Base-by-base conservation (phyloP, 208 protist genomes). In the Naegleria lovaniensis region DNA sequence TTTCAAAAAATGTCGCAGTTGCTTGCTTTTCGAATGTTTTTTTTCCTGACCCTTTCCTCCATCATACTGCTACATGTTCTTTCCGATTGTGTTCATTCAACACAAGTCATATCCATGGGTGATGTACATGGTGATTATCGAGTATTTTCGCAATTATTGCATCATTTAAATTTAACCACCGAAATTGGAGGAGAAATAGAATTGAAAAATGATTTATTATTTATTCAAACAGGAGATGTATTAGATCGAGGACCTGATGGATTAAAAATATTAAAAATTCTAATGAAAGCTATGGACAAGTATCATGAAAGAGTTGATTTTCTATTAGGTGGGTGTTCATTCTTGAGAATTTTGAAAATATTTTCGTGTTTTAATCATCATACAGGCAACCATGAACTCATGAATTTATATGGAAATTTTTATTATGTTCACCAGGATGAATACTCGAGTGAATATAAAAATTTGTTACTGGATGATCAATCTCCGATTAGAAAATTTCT, bases 141-240 rank as follows among this genome's bases (percentile, higher is more conserved):
- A 67, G 22, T 67, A 29, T 67, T 67, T 67, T 67, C 22, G 22
- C 19, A 67, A 67, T 67, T 67, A 67, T 67, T 67, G 22, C 11
- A 67, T 67, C 22, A 67, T 67, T 67, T 67, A 67, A 67, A 67
- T 67, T 29, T 67, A 29, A 67, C 55, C 19, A 22, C 19, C 1
- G 55, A 67, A 29, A 84, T 19, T 40, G 33, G 25, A 19, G 29
- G 29, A 41, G 76, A 84, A 38, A 36, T 84, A 9, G 76, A 84
- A 40, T 36, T 36, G 3, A 33, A 25, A 36, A 79, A 79, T 79
- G n/a, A 79, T 33, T 33, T 36, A 11, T 36, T 33, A 79, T 33
- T 84, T 41, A 40, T 84, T 84, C 76, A 84, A 36, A 84, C 76
- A 41, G 76, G 76, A 84, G 76, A 84, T 84, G 29, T 84, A 5